Evolutionary conservation across 352 stramenopile species (phyloP), one percentile per base, ranked within the genome.

Genomic region (Phytophthora rubi): DNA sequence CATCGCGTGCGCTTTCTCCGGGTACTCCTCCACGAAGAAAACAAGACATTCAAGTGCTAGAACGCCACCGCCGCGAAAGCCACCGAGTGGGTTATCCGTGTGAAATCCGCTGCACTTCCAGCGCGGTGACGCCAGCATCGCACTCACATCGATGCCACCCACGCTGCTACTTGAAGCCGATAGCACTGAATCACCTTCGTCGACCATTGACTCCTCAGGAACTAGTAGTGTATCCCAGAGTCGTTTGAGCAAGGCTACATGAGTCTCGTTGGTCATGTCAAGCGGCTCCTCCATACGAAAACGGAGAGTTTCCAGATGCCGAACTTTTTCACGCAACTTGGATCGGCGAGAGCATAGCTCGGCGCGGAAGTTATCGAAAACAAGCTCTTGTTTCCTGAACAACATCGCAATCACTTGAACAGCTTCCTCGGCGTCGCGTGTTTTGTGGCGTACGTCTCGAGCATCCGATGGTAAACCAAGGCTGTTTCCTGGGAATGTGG

Each of bases 31-130:
- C 12, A 91, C 58, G 32, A 95, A 95, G 58, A 74, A 92, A 16
- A 89, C 80, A 16, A 95, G 73, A 35, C 82, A 84, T 68, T 95
- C 85, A 12, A 95, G 76, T 15, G 86, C 84, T 12, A 95, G 59
- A 26, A 94, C 71, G 2, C 88, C 88, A 18, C 86, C 88, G 39
- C 86, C 88, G 10, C 88, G 86, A 66, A 94, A 95, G 23, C 83
- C 86, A 16, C 88, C 86, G 3, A 95, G 72, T 0, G 86, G 86
- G 47, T 85, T 91, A 53, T 92, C 83, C 6, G 88, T 95, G 75
- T 95, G 86, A 65, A 94, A 94, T 5, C 88, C 88, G 52, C 86
- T 94, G 42, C 65, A 62, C 6, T 81, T 79, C 86, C 86, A 95
- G 15, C 86, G 86, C 13, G 68, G 68, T 21, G 88, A 94, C 6